Conservation (phyloP, 1,284 basidiomycete genomes). For the Sphaerobolus stellatus region DNA sequence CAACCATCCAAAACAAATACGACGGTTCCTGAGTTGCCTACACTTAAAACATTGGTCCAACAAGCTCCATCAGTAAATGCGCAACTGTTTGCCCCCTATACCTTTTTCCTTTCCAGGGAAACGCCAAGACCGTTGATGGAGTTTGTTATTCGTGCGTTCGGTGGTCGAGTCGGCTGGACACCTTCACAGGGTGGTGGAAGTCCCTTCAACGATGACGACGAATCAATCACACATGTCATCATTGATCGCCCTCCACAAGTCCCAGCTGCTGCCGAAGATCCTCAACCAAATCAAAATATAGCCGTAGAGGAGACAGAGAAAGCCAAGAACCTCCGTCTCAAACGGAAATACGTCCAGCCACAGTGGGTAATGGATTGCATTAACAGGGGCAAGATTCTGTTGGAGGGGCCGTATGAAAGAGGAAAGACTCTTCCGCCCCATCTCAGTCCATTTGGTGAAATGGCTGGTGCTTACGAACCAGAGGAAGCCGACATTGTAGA, state of each 20-base stretch:
- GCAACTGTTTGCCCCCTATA: conserved; percentile 81
- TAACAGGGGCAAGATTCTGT: conserved; percentile 82
- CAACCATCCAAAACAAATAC: conserved; percentile 63
- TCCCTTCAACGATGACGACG: conserved; percentile 69
- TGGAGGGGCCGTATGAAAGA: conserved; percentile 85
- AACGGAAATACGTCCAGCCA: conserved; percentile 91
- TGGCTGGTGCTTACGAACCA: conserved; percentile 77
- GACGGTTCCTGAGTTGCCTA: conserved; percentile 58
- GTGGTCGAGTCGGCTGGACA: conserved; percentile 90
- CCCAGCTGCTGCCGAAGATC: conserved; percentile 21
- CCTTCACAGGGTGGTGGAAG: conserved; percentile 82
- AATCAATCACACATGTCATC: conserved; percentile 93
- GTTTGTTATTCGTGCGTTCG: conserved; percentile 91
- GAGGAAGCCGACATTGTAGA: conserved; percentile 33
- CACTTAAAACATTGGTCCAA: conserved; percentile 71
- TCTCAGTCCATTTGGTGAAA: conserved; percentile 91
- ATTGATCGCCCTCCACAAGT: conserved; percentile 75
- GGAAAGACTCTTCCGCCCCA: conserved; percentile 92
- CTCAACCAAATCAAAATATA: conserved; percentile 5
- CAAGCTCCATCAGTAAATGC: conserved; percentile 53
- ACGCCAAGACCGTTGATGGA: conserved; percentile 92
- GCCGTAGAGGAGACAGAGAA: conserved; percentile 55
- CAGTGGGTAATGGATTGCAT: conserved; percentile 98
- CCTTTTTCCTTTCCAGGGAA: conserved; percentile 95
- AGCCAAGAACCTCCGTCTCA: conserved; percentile 61